Evolutionary conservation across 306 rosid genomes (phyloP), one percentile per base, ranked within the genome.

Genomic region (Glycine soja): DNA sequence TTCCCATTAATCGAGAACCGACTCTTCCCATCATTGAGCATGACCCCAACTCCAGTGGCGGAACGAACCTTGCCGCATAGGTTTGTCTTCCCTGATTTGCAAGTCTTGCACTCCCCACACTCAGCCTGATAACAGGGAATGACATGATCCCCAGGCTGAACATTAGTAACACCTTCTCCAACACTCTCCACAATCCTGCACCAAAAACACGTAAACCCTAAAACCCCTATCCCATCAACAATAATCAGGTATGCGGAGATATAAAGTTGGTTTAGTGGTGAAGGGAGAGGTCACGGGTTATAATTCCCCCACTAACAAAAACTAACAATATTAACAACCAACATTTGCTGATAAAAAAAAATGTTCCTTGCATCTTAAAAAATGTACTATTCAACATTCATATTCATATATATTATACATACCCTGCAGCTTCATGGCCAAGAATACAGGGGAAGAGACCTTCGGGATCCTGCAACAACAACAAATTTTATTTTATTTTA

Each of bases 361-460:
- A 24, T 24, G 30, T 24, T 5, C 8, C 2, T 36, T 63, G 46
- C 19, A 63, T 34, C 47, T 34, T 12, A 32, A 62, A 10, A 11
- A 24, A 63, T 59, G 8, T 4, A 18, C 3, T 57, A 3, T 57
- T 18, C 0, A 57, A 57, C 4, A 57, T 18, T 18, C 6, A 36
- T 36, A 36, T 3, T 36, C 4, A 36, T 24, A 24, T 24, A 24
- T 24, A 36, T 36, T 8, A 19, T 9, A 7, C 14, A 58, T 74
- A 93, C 98, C 98, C 98, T 32, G 97, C 98, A 78, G 98, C 99
- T 88, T 95, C 99, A 16, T 95, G 99, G 36, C 99, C 99, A 40
- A 95, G 97, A 83, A 95, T 93, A 66, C 96, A 93, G 3, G 99
- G 99, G 81, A 95, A 95, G 80, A 95, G 99, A 64, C 98, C 98